Evolutionary conservation across 164 flowering plant species (phyloP).

Genomic region (Pachysandra terminalis): DNA sequence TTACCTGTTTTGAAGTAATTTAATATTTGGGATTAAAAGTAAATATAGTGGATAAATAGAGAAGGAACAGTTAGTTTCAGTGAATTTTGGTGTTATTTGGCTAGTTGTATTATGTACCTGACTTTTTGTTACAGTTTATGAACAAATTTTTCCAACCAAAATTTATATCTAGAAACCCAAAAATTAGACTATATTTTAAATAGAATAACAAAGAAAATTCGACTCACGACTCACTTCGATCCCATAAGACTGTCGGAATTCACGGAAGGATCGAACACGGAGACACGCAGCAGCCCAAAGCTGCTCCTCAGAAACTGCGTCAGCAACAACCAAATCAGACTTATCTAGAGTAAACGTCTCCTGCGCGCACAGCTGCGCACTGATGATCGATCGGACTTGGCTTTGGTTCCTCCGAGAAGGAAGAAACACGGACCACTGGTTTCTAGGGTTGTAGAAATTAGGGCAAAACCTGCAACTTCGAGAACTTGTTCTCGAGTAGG

Average conservation of each 20-base stretch:
- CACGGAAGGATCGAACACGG: slow-evolving; percentile 68
- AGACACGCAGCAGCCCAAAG: slow-evolving; percentile 89
- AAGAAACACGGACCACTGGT: not conserved
- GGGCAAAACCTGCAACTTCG: slow-evolving; percentile 1
- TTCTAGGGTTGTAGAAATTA: slow-evolving; percentile 9
- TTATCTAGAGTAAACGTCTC: slow-evolving; percentile 34
- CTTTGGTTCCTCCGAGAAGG: not conserved
- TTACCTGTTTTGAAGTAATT: no score
- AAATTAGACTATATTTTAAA: not conserved
- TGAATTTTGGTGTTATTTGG: no score
- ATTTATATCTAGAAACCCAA: not conserved
- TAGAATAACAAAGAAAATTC: not conserved
- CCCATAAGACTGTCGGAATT: slow-evolving; percentile 37
- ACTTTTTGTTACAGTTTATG: no score
- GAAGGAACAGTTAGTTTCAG: no score
- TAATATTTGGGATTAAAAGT: no score
- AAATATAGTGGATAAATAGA: no score
- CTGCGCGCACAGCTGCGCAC: slow-evolving; percentile 32
- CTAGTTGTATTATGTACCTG: no score
- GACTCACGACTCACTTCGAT: slow-evolving; percentile 56
- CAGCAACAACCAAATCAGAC: slow-evolving; percentile 37
- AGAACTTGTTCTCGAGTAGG: not conserved
- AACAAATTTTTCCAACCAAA: no score
- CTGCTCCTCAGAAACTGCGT: slow-evolving; percentile 54
- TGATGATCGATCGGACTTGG: slow-evolving; percentile 14